A percentile compares a stretch with the other conserved stretches of the same genome.
phyloP scores from a whole-genome alignment of 306 rosid species.

The Phaseolus lunatus region DNA sequence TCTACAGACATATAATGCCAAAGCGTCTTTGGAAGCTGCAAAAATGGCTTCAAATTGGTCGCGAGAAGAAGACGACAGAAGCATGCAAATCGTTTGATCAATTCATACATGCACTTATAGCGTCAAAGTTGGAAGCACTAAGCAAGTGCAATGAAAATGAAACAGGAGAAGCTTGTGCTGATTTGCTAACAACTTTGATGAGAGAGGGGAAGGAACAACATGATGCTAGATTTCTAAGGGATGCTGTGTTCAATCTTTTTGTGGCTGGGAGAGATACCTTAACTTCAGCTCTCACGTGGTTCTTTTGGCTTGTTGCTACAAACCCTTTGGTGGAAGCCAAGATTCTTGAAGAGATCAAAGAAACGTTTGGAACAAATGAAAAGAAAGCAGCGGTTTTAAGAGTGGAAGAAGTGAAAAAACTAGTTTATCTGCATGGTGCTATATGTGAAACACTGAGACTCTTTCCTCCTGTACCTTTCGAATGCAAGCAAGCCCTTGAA shows the following conservation, averaged over 20 bases:
- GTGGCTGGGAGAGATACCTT: constrained; percentile 59
- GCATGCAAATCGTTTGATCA: constrained; percentile 47
- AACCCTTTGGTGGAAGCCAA: constrained; percentile 55
- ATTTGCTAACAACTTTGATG: constrained; percentile 40
- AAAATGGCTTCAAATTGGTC: constrained; percentile 51
- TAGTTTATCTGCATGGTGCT: constrained; percentile 65
- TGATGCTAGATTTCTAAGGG: constrained; percentile 55
- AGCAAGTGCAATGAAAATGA: not conserved
- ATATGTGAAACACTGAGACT: constrained; percentile 63
- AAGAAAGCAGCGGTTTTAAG: not conserved
- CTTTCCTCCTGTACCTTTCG: constrained; percentile 58
- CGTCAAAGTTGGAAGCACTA: constrained; percentile 35
- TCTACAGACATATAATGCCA: constrained; percentile 45
- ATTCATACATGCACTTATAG: constrained; percentile 41
- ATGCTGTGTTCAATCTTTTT: constrained; percentile 48
- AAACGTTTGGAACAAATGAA: not conserved
- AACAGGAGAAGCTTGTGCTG: constrained; percentile 3
- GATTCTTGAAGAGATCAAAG: constrained; percentile 53
- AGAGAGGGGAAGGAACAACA: not conserved
- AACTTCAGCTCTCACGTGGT: constrained; percentile 58
- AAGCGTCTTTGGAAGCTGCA: constrained; percentile 54
- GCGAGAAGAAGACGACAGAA: constrained; percentile 41
- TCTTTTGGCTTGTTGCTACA: constrained; percentile 58
- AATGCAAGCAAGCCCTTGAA: constrained; percentile 39
- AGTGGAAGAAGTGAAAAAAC: constrained; percentile 39